A percentile compares a stretch with the other conserved stretches of the same genome.
Conservation (phyloP, 345 rosid genomes). For the Microcos paniculata region DNA sequence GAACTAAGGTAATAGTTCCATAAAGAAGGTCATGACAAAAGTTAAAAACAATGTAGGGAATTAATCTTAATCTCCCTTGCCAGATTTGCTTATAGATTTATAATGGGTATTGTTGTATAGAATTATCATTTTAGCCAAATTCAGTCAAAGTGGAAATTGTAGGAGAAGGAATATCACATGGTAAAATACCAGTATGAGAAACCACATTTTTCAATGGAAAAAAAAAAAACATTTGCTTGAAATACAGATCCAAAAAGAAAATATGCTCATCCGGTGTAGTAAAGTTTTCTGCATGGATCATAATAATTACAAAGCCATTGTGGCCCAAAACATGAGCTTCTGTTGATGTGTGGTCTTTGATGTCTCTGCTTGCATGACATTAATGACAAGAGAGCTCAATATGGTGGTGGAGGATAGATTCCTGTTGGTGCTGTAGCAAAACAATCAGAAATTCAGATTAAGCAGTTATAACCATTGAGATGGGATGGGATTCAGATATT, state of each 20-base stretch:
- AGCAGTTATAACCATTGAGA: no score
- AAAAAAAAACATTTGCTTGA: neutral
- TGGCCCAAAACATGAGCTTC: neutral
- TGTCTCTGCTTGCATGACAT: neutral
- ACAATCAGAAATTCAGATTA: constrained; percentile 1
- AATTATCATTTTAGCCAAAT: no score
- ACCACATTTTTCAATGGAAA: neutral
- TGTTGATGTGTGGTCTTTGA: neutral
- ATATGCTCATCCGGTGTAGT: neutral
- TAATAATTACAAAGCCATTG: constrained; percentile 1
- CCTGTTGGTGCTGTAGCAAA: neutral
- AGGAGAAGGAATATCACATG: neutral
- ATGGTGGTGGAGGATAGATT: constrained; percentile 13
- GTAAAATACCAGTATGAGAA: neutral
- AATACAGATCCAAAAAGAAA: neutral
- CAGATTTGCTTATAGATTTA: no score
- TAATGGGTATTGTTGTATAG: no score
- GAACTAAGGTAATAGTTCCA: no score
- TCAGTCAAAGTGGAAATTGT: no score
- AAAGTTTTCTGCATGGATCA: neutral
- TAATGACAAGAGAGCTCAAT: neutral
- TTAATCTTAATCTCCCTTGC: no score
- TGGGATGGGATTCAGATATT: neutral
- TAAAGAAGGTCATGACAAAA: no score
- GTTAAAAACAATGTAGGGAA: no score